Base-by-base conservation (phyloP, 352 stramenopile species). In the Ochromonadaceae sp. region DNA sequence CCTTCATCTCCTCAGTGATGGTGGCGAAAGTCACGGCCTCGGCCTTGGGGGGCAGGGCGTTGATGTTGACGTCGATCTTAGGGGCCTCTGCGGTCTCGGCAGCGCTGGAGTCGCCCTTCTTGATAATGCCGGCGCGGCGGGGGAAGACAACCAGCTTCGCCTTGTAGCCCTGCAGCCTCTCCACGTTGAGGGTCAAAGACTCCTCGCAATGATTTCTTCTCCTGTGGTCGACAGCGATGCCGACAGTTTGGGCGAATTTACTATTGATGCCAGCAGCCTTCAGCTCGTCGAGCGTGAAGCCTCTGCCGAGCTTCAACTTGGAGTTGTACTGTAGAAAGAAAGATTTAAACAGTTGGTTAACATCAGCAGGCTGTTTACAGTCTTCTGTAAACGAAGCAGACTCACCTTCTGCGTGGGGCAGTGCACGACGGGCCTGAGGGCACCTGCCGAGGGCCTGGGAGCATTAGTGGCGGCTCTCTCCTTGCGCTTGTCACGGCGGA, bases 141-240 rank as follows among this genome's bases (percentile, higher is more conserved):
- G 92, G 91, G 87, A 98, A 97, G 61, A 99, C 81, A 65, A 99
- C 85, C 46, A 99, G 82, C 74, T 96, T 97, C 59, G 79, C 77
- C 81, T 97, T 96, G 90, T 99, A 99, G 66, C 91, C 87, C 81
- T 97, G 95, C 56, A 99, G 85, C 75, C 93, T 89, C 70, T 95
- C 83, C 62, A 98, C 92, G 79, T 99, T 99, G 30, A 84, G 81
- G 76, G 92, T 50, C 9, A 88, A 47, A 66, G 84, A 93, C 76
- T 97, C 90, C 17, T 96, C 82, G 70, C 79, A 96, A 76, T 94
- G 92, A 91, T 98, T 99, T 67, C 79, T 94, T 71, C 94, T 87
- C 67, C 94, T 89, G 76, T 91, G 86, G 81, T 99, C 93, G 12
- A 99, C 92, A 61, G 91, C 80, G 72, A 99, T 97, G 70, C 95